Evolutionary conservation across 768 basidiomycete species (phyloP).

Genomic region (Suillus weaverae): DNA sequence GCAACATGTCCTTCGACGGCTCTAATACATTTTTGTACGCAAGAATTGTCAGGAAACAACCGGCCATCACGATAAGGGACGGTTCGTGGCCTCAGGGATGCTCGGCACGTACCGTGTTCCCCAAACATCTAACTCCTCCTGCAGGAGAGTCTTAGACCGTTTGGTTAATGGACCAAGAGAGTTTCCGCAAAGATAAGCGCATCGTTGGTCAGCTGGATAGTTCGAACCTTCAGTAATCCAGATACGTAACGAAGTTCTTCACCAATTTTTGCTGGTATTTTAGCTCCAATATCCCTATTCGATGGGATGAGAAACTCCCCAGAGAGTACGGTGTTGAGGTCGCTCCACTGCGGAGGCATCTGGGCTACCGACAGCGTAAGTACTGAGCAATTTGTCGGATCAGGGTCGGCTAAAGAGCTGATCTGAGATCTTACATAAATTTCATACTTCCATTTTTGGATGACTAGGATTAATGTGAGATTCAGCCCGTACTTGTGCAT

Average conservation of each 20-base stretch:
- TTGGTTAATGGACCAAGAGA: slow-evolving; percentile 85
- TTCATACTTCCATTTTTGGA: slow-evolving; percentile 17
- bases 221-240: slow-evolving; percentile 8
- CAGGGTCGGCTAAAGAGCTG: slow-evolving; percentile 9
- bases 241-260: slow-evolving; percentile 15
- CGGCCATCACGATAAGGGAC: slow-evolving; percentile 15
- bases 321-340: slow-evolving; percentile 36
- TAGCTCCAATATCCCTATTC: slow-evolving; percentile 50
- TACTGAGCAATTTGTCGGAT: neutral
- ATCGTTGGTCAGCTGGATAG: slow-evolving; percentile 45
- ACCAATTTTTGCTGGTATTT: slow-evolving; percentile 40
- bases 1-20: slow-evolving; percentile 87
- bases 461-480: slow-evolving; percentile 4
- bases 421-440: slow-evolving; percentile 17
- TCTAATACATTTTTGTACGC: slow-evolving; percentile 40
- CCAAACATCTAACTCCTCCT: slow-evolving; percentile 88
- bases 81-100: neutral
- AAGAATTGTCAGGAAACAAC: slow-evolving; percentile 10
- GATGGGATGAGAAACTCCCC: slow-evolving; percentile 60
- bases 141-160: slow-evolving; percentile 65
- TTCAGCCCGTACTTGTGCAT: neutral
- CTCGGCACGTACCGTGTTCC: slow-evolving; percentile 53
- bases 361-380: neutral
- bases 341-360: slow-evolving; percentile 20
- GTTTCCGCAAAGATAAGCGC: slow-evolving; percentile 93